Conservation (phyloP, 495 filamentous ascomycete genomes). For the Opeltia flavorubescens region DNA sequence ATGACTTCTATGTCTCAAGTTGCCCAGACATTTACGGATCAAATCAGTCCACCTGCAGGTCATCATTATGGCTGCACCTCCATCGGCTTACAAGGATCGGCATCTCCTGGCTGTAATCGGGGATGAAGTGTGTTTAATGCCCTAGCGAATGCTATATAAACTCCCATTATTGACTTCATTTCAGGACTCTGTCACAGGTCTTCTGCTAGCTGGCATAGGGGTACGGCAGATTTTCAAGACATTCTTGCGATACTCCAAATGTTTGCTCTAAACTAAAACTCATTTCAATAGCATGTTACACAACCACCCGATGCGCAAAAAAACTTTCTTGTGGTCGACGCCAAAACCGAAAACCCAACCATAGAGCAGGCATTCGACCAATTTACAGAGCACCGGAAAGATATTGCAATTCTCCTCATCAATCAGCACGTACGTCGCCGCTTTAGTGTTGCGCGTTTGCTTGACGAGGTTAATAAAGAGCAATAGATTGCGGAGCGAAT, state of each 20-base stretch:
- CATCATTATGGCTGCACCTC: slow-evolving; percentile 34
- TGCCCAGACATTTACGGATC: neutral
- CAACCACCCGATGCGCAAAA: slow-evolving; percentile 72
- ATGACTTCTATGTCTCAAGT: neutral
- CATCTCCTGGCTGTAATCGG: slow-evolving; percentile 96
- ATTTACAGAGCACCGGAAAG: slow-evolving; percentile 79
- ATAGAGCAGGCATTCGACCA: slow-evolving; percentile 87
- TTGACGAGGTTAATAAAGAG: neutral
- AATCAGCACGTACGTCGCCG: slow-evolving; percentile 76
- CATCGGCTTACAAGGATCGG: slow-evolving; percentile 66
- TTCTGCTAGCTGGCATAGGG: slow-evolving; percentile 88
- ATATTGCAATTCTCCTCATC: slow-evolving; percentile 91
- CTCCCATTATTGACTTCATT: slow-evolving; percentile 16
- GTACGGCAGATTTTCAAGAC: slow-evolving; percentile 37
- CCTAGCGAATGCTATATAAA: neutral
- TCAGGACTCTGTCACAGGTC: slow-evolving; percentile 83
- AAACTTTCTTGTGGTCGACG: slow-evolving; percentile 94
- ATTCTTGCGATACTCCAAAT: neutral
- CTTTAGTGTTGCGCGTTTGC: neutral
- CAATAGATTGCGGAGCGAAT: slow-evolving; percentile 82
- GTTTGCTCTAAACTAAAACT: too few relatives aligned
- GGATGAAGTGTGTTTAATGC: slow-evolving; percentile 58
- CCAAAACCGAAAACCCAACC: slow-evolving; percentile 71
- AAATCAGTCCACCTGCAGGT: neutral
- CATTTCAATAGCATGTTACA: slow-evolving; percentile 67